Base-by-base conservation (phyloP, 352 stramenopile genomes). In the Phytophthora constricta region DNA sequence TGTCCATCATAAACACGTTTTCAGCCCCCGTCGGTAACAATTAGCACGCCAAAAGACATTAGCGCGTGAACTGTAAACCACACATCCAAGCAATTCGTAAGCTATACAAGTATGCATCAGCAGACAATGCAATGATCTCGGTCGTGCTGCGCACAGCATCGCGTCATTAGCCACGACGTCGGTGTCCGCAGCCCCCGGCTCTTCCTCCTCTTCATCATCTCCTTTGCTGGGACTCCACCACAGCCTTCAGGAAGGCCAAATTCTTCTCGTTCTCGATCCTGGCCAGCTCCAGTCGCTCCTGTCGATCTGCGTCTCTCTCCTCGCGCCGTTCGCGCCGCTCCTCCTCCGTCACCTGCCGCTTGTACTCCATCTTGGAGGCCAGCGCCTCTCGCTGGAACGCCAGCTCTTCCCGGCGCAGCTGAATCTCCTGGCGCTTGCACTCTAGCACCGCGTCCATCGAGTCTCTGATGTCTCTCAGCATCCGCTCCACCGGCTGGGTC, bases 181-280 rank as follows among this genome's bases (percentile, higher is more conserved):
- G n/a, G n/a, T n/a, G n/a, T n/a, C n/a, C n/a, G n/a, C n/a, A n/a
- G n/a, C n/a, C n/a, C n/a, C n/a, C n/a, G n/a, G n/a, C n/a, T n/a
- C n/a, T n/a, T n/a, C n/a, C n/a, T n/a, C n/a, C n/a, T n/a, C n/a
- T n/a, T n/a, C n/a, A n/a, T 72, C 57, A 68, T 19, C 42, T 34
- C 47, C 68, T 57, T 27, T 68, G 62, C 34, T 72, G 68, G 14
- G 62, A 69, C 46, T 76, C 68, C 68, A 76, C 72, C 23, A 76
- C 62, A 10, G 68, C 68, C 43, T 76, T 76, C 0, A 76, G 20
- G 42, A 76, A 76, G 19, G 68, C 63, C 31, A 76, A n/a, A 16
- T 70, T 67, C 47, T 72, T 82, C 68, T 76, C 64, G 19, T 65
- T 76, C 53, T 76, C 68, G 10, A 76, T 76, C 46, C 62, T 42